A percentile compares a stretch with the other conserved stretches of the same genome.
These are phyloP conservation scores for Orbilia ellipsospora DNA, from an alignment of 2,329 filamentous ascomycete species.

Conservation along the genomic window DNA sequence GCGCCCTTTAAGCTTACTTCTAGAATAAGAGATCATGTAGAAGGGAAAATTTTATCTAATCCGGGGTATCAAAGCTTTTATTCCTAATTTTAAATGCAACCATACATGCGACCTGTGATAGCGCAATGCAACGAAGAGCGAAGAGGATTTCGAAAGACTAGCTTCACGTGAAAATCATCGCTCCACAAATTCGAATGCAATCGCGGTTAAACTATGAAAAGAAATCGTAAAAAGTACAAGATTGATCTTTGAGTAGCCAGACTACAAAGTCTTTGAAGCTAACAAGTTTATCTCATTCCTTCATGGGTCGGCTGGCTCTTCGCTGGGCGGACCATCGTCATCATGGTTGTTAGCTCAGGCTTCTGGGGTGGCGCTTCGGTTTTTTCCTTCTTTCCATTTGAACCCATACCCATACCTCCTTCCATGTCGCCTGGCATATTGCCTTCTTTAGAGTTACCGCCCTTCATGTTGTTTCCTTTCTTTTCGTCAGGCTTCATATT, in stretches of 20 bases:
- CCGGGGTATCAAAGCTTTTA: conserved; percentile 26
- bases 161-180: background rate
- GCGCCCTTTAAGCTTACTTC: no score
- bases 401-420: background rate
- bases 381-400: conserved; percentile 3
- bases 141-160: background rate
- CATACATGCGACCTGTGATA: background rate
- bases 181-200: background rate
- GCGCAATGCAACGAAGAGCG: background rate
- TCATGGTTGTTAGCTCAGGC: conserved; percentile 31
- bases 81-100: conserved; percentile 8
- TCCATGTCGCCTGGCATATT: background rate
- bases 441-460: background rate
- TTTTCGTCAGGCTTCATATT: no score
- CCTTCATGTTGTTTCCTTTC: conserved; percentile 5
- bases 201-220: background rate
- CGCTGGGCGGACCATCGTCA: conserved; percentile 27
- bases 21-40: no score
- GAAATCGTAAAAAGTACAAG: background rate
- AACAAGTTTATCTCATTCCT: background rate
- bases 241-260: background rate
- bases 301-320: conserved; percentile 18
- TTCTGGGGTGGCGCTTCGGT: background rate
- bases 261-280: background rate
- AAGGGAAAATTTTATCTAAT: no score